Evolutionary conservation across 2,329 filamentous ascomycete genomes (phyloP), one percentile per base, ranked within the genome.

Genomic region (Hypomyces perniciosus): DNA sequence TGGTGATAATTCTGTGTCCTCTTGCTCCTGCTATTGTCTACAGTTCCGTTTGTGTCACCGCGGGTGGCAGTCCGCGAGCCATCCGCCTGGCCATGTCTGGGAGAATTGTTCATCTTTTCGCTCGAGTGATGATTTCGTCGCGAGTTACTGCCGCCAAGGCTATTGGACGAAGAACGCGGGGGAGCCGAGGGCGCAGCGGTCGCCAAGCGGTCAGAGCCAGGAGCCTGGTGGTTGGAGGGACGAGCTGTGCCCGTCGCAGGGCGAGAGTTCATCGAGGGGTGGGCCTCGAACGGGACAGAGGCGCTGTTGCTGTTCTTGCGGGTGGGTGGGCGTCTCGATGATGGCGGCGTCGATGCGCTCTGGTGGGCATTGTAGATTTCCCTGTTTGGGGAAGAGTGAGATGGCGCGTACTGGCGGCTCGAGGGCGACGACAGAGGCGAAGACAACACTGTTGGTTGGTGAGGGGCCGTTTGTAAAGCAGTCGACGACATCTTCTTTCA

Each of bases 151-250:
- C 63, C 58, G 56, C 63, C 59, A 55, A 72, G 69, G 55, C 71
- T 68, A 57, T 83, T 86, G 40, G 89, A 93, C 10, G 90, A 95
- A 6, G 88, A 91, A 62, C 90, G 82, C 34, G 88, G 88, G 44
- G 88, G 90, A 50, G 86, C 84, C 59, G 88, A 78, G 27, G 88
- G 85, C 48, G 86, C 82, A 72, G 78, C 82, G 68, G 75, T 80
- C 69, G 71, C 79, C 71, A 75, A 73, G 62, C 76, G 74, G 61
- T 78, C 77, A 55, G 75, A 71, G 51, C 72, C 62, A 20, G 73
- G 61, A 29, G 71, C 66, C 37, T 72, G 65, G 41, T 76, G 70
- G 43, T 78, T 70, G 52, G 69, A 60, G 29, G 70, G 65, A 26
- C 67, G 59, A 12, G 72, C 67, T 39, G 70, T 72, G 46, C 72